phyloP scores from a whole-genome alignment of 208 protist species.

The Trypanosomatidae sp. region DNA sequence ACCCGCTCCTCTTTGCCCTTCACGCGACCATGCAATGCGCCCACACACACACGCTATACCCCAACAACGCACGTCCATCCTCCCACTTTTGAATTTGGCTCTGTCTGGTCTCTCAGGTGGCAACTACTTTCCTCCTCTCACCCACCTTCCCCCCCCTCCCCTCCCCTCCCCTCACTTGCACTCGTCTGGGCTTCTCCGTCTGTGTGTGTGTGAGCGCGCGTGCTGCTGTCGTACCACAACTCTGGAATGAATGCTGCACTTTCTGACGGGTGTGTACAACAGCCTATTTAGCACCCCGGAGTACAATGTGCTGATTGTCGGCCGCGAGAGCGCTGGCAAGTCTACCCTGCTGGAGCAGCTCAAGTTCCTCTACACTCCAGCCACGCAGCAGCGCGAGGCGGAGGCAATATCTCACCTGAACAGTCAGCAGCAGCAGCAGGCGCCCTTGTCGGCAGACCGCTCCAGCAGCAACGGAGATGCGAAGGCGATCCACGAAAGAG shows the following conservation, averaged over 20 bases:
- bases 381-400: constrained; percentile 18
- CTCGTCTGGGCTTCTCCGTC: neutral
- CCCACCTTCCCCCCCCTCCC: neutral
- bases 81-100: neutral
- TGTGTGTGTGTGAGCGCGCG: neutral
- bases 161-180: neutral
- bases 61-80: neutral
- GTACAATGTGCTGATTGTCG: constrained; percentile 93
- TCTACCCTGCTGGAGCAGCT: constrained; percentile 98
- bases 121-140: neutral
- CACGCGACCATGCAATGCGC: neutral
- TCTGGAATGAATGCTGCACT: constrained; percentile 58
- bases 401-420: neutral
- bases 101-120: neutral
- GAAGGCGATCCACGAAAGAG: neutral
- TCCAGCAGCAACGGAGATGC: constrained; percentile 1
- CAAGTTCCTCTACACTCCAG: constrained; percentile 81
- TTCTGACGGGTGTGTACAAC: constrained; percentile 60
- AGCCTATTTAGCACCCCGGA: constrained; percentile 80
- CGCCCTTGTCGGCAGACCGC: neutral
- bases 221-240: neutral
- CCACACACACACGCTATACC: neutral
- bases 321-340: constrained; percentile 96
- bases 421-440: neutral
- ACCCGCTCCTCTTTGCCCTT: neutral